Percentiles rank a stretch among this genome's conserved stretches.
Evolutionary conservation across 108 stramenopile genomes (phyloP).

Genomic region (Cyclotella sp.): DNA sequence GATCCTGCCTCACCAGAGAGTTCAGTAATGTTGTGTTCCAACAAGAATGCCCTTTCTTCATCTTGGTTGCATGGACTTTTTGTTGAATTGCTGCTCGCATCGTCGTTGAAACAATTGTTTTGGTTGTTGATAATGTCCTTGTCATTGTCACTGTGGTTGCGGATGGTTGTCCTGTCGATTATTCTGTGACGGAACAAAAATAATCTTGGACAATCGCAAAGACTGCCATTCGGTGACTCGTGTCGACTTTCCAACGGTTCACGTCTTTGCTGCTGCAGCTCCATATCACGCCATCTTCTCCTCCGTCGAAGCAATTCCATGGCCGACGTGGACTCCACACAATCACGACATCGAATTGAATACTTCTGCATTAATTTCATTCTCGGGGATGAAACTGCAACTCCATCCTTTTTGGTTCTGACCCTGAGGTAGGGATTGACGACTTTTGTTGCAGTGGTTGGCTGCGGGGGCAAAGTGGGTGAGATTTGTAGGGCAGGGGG

Average conservation of each 20-base stretch:
- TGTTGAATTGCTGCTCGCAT: too few species aligned
- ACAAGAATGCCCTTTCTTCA: constrained; percentile 32
- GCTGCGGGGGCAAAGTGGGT: neutral
- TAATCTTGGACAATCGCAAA: neutral
- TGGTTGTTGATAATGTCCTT: constrained; percentile 1
- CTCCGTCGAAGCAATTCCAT: neutral
- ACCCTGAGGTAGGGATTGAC: constrained; percentile 5
- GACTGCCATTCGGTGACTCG: neutral
- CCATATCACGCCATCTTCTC: neutral
- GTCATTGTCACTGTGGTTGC: neutral
- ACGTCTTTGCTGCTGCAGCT: too few species aligned
- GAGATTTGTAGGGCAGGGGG: too few species aligned
- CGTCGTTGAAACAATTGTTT: neutral
- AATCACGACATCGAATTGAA: neutral
- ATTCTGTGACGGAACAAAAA: neutral
- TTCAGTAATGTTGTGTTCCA: constrained; percentile 62
- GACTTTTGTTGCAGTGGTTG: neutral
- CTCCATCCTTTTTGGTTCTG: neutral
- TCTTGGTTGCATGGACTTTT: too few species aligned
- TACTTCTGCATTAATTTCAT: neutral
- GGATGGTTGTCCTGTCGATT: neutral
- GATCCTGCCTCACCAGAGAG: constrained; percentile 73
- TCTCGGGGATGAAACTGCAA: neutral
- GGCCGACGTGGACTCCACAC: neutral
- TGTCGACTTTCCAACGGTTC: neutral